These are phyloP conservation scores for Fusarium euwallaceae DNA, from an alignment of 2,329 filamentous ascomycete species.

Conservation along the genomic window DNA sequence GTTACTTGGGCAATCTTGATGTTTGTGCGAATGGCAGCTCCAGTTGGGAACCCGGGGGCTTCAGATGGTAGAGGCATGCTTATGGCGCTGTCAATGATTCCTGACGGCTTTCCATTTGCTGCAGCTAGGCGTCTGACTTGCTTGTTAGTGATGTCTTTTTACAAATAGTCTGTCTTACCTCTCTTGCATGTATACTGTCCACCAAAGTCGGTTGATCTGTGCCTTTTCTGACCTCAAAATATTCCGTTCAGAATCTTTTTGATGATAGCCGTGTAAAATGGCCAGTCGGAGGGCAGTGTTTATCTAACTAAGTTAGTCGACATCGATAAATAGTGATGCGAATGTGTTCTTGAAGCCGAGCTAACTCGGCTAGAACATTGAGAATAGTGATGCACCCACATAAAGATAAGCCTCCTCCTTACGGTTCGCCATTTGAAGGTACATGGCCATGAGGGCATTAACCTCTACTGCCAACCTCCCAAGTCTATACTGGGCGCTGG, in stretches of 20 bases:
- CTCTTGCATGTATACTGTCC: not conserved
- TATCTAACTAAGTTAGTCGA: not conserved
- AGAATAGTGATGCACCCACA: not conserved
- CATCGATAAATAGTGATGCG: too few species aligned
- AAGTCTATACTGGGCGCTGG: conserved; percentile 1
- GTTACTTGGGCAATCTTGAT: not conserved
- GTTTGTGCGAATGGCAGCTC: not conserved
- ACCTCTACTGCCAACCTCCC: conserved; percentile 10
- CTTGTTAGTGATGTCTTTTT: not conserved
- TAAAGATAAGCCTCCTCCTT: conserved; percentile 21
- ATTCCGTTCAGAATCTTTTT: not conserved
- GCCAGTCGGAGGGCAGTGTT: not conserved
- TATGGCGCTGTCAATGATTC: not conserved
- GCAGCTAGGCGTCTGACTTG: not conserved
- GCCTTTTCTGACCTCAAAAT: not conserved
- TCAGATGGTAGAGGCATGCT: not conserved
- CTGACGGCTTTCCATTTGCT: not conserved
- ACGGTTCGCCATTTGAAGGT: conserved; percentile 18
- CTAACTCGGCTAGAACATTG: too few species aligned
- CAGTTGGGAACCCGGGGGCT: not conserved
- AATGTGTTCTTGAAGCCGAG: too few species aligned
- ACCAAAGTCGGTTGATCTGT: not conserved
- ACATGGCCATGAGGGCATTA: conserved; percentile 19
- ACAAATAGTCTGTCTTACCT: not conserved
- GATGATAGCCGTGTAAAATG: not conserved